These are phyloP conservation scores for Chernovozyma sophiae-reginae DNA, from an alignment of 1,139 yeast species.

Conservation along the genomic window DNA sequence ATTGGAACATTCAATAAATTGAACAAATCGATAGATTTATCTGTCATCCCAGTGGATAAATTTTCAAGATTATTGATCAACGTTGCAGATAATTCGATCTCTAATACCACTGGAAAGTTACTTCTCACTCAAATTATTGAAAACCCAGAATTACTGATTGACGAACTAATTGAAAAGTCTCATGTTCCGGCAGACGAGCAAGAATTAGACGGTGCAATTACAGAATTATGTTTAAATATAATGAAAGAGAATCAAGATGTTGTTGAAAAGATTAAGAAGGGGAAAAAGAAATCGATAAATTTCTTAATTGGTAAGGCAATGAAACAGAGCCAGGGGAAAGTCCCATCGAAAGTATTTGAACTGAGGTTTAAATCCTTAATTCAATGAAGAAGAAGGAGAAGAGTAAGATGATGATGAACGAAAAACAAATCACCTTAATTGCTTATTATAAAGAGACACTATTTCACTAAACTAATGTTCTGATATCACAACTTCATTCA, in stretches of 20 bases:
- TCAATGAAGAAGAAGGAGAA: constrained; percentile 11
- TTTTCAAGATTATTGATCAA: constrained; percentile 23
- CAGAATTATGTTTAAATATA: constrained; percentile 49
- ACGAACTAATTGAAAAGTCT: constrained; percentile 45
- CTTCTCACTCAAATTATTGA: constrained; percentile 5
- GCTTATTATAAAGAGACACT: neutral
- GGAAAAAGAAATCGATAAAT: constrained; percentile 65
- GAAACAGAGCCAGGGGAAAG: constrained; percentile 69
- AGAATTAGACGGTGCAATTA: constrained; percentile 42
- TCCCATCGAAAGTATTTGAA: constrained; percentile 49
- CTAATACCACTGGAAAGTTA: constrained; percentile 7
- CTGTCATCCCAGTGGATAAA: constrained; percentile 24
- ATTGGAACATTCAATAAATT: constrained; percentile 64
- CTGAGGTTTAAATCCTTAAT: constrained; percentile 31
- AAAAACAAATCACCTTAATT: no score
- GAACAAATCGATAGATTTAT: constrained; percentile 34
- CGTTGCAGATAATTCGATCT: constrained; percentile 19
- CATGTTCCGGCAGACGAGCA: constrained; percentile 20
- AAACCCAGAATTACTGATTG: constrained; percentile 37
- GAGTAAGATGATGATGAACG: neutral
- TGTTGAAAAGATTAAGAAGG: constrained; percentile 51
- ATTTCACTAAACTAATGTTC: no score
- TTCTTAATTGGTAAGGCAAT: constrained; percentile 82
- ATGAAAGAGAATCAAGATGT: constrained; percentile 51
- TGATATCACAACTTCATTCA: neutral